A percentile compares a stretch with the other conserved stretches of the same genome.
Conservation (phyloP, 1,139 yeast genomes). For the Geotrichum citri-aurantii region DNA sequence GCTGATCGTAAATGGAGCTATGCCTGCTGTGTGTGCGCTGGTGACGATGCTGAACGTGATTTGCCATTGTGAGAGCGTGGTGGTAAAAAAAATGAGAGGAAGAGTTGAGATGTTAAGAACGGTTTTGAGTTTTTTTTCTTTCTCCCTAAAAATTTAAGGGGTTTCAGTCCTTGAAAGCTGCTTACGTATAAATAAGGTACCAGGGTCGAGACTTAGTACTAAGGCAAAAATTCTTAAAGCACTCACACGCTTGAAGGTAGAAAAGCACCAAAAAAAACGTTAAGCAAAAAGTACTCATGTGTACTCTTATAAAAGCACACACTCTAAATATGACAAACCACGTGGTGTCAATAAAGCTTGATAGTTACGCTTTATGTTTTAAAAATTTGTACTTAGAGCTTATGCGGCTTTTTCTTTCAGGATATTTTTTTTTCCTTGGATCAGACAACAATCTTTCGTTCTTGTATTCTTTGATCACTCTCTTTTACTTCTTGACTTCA, state of each 20-base stretch:
- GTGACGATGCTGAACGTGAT: background rate
- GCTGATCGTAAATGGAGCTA: constrained; percentile 3
- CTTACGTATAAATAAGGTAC: background rate
- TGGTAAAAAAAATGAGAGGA: background rate
- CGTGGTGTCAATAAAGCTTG: no score
- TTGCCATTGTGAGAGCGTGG: background rate
- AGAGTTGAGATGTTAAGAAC: background rate
- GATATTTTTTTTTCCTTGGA: background rate
- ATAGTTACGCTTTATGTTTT: no score
- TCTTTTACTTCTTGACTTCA: background rate
- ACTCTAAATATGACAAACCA: no score
- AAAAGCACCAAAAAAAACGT: background rate
- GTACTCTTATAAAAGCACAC: no score
- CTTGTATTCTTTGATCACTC: background rate
- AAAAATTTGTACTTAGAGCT: no score
- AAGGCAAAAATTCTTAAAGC: background rate
- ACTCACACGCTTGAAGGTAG: background rate
- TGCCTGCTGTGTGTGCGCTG: constrained; percentile 4
- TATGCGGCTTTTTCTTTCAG: background rate
- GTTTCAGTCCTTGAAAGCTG: background rate
- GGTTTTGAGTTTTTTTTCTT: background rate
- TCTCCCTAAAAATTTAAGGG: background rate
- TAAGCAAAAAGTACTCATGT: background rate
- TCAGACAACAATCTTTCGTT: background rate
- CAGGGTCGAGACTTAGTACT: background rate